Base-by-base conservation (phyloP, 2,329 filamentous ascomycete species). In the Emergomyces pasteurianus region DNA sequence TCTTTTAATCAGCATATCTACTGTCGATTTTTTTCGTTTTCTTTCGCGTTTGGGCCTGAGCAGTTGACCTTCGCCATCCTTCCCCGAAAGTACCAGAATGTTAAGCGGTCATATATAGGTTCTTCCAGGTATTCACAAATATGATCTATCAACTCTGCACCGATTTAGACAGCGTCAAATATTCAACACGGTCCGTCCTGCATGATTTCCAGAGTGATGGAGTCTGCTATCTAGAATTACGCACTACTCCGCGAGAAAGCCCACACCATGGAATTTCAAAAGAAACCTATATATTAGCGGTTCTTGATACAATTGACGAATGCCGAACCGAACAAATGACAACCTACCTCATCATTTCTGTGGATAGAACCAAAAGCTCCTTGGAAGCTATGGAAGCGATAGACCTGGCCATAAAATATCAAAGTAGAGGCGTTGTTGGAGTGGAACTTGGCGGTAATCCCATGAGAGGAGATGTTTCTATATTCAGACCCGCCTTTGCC, bases 361-460 rank as follows among this genome's bases (percentile, higher is more conserved):
- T 92, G 46, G 89, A 95, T 72, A 82, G 89, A 21, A 81, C 86
- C 23, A 83, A 83, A 65, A 78, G 81, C 9, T 66, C 77, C 9
- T 69, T 74, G 1, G 82, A 87, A 64, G 89, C 89, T 0, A 68
- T 77, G n/a, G 78, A 85, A 62, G 82, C 86, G 3, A 79, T 92
- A 28, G 74, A 80, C 21, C 79, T 94, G 1, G 88, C 87, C 1
- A 71, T 81, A 54, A 75, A 76, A 61, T 82, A 85, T 69, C 74
- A 73, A 16, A 64, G 67, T 43, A 69, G 73, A 4, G 83, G 84
- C 21, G 82, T 92, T 4, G 86, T 92, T 0, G 89, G 85, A 16
- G 73, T 94, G 26, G 90, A 94, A 69, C 81, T 94, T 23, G 92
- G 89, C 72, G 90, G 90, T 21, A 85, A 95, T 68, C 89, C 89